These are phyloP conservation scores for Epichloe aotearoae DNA, from an alignment of 2,329 filamentous ascomycete genomes.

Conservation along the genomic window DNA sequence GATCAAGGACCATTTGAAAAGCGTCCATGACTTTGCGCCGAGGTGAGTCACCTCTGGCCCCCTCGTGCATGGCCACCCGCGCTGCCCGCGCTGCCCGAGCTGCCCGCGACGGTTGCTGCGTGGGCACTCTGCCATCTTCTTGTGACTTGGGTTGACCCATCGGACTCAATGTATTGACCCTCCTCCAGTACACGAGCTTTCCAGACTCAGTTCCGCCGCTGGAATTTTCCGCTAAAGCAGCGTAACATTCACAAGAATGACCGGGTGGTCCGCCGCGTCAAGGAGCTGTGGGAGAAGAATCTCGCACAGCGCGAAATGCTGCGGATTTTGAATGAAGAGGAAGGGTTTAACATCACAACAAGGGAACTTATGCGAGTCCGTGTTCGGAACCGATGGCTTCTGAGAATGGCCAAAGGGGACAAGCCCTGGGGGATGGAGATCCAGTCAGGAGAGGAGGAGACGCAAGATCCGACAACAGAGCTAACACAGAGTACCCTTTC, in stretches of 20 bases:
- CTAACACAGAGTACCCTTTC: background rate
- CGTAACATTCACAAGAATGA: conserved; percentile 58
- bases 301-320: conserved; percentile 62
- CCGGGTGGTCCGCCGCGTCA: conserved; percentile 53
- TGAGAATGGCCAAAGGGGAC: conserved; percentile 44
- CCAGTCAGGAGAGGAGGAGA: conserved; percentile 6
- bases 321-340: conserved; percentile 51
- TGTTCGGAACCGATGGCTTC: conserved; percentile 52
- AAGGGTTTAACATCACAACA: conserved; percentile 58
- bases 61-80: background rate
- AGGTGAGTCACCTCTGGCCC: conserved; percentile 41
- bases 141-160: background rate
- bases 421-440: background rate
- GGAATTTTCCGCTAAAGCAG: conserved; percentile 67
- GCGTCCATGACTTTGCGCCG: conserved; percentile 52
- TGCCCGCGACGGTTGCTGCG: background rate
- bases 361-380: conserved; percentile 59
- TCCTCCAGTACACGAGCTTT: conserved; percentile 56
- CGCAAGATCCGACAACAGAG: background rate
- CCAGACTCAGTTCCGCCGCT: conserved; percentile 63
- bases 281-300: conserved; percentile 68
- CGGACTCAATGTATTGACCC: background rate
- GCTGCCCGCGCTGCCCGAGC: background rate
- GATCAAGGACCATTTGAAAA: conserved; percentile 59
- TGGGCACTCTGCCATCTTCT: background rate